Conservation (phyloP, 1,284 basidiomycete species). For the Singerocomus inundabilis region DNA sequence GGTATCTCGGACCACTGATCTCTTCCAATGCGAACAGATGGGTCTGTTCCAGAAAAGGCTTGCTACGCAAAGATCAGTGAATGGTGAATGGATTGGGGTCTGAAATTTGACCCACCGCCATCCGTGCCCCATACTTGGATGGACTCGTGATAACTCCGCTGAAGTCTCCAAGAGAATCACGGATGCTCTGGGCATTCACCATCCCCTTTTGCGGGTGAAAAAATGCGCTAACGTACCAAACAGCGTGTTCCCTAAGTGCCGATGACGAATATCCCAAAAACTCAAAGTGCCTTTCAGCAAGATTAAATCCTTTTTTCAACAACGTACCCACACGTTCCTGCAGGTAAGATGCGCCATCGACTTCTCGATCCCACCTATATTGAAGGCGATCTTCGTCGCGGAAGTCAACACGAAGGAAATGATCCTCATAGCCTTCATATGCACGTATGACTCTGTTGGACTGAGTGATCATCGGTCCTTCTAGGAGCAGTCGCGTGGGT, state of each 20-base stretch:
- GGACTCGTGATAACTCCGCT: conserved; percentile 53
- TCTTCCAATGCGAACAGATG: conserved; percentile 37
- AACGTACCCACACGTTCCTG: no score
- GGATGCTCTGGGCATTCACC: conserved; percentile 32
- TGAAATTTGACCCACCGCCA: conserved; percentile 43
- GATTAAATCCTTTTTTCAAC: no score
- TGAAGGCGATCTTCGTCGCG: conserved; percentile 56
- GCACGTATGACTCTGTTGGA: conserved; percentile 59
- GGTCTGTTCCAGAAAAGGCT: conserved; percentile 50
- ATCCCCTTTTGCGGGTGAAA: conserved; percentile 15
- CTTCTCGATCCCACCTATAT: conserved; percentile 48
- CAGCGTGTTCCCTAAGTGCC: conserved; percentile 53
- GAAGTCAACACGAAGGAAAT: conserved; percentile 65
- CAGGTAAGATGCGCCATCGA: conserved; percentile 32
- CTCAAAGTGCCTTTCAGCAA: conserved; percentile 54
- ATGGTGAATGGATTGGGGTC: background rate
- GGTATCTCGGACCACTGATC: conserved; percentile 34
- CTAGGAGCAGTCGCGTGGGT: conserved; percentile 45
- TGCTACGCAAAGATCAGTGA: conserved; percentile 32
- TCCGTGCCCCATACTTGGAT: conserved; percentile 75
- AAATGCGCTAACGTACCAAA: conserved; percentile 60
- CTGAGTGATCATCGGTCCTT: conserved; percentile 59
- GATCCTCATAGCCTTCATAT: conserved; percentile 44
- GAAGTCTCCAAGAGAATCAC: conserved; percentile 62
- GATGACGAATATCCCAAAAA: conserved; percentile 66